Evolutionary conservation across 179 eudicot genomes (phyloP), one percentile per base, ranked within the genome.

Genomic region (Beta macrorhiza): DNA sequence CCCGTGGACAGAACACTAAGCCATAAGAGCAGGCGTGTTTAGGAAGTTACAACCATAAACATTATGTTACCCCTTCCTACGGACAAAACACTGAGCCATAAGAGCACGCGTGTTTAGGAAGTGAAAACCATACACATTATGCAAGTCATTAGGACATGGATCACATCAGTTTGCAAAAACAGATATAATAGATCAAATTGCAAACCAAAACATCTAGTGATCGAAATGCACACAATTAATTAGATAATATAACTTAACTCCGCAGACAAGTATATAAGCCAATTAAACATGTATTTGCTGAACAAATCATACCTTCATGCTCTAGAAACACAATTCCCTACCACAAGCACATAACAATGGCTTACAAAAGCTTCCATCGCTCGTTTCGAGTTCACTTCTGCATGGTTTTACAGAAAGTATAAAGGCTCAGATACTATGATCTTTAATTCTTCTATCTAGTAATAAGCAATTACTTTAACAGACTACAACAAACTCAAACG

Each of bases 321-420:
- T 44, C 52, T 1, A 22, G 19, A 52, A 11, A 12, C 37, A 69
- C 11, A 37, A 44, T 68, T 78, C 55, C 15, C 44, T 2, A 5
- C 75, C 25, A 42, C 64, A 70, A 55, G 57, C 73, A 68, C 67
- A 25, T 51, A 55, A 78, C 15, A 25, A 51, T 15, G 62, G 64
- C 13, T 69, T 69, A 67, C 5, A 29, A 67, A 53, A 32, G 52
- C 51, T 17, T 52, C 62, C 62, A 51, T 15, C 0, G n/a, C 73
- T 51, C 2, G 8, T 11, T 64, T 7, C 5, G 17, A 75, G 59
- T 8, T 17, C 2, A 76, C 9, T 12, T 5, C 7, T 70, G 55
- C 55, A 68, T 64, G 17, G 7, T 19, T 56, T 0, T 7, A 64
- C 15, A 49, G 25, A 77, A 37, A n/a, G 20, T 77, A 45, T 10